Conservation (phyloP, 2,329 filamentous ascomycete genomes). For the Colletotrichum sojae region DNA sequence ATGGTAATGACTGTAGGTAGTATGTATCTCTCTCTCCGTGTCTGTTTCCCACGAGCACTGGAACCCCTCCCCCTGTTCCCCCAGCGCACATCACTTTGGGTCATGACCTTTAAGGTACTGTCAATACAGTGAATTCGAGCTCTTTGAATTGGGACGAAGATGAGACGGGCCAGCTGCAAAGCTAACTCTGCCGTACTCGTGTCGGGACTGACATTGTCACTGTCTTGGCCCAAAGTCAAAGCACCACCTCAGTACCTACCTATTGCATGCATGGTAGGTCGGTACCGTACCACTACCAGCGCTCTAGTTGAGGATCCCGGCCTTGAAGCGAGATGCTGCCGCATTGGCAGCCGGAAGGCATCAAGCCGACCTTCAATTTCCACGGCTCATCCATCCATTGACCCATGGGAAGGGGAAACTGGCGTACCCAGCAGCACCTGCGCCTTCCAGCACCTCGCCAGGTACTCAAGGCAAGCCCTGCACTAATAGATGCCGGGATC, state of each 20-base stretch:
- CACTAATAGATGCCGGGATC: no score
- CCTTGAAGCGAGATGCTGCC: not conserved
- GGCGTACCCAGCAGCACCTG: not conserved
- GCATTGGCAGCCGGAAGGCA: slow-evolving; percentile 24
- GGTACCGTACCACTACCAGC: no score
- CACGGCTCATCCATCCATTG: slow-evolving; percentile 29
- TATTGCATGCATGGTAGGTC: no score
- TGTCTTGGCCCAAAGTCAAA: not conserved
- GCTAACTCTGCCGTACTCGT: slow-evolving; percentile 10
- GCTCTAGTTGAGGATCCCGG: no score
- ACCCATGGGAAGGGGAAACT: slow-evolving; percentile 28
- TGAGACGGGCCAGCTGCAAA: slow-evolving; percentile 25
- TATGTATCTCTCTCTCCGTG: not conserved
- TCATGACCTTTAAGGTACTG: slow-evolving; percentile 28
- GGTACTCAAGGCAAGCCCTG: not conserved
- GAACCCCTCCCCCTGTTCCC: not conserved
- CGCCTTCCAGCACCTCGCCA: not conserved
- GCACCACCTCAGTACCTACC: no score
- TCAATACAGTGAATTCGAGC: slow-evolving; percentile 33
- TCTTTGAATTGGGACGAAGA: slow-evolving; percentile 30
- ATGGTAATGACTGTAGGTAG: no score
- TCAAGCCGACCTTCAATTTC: slow-evolving; percentile 30
- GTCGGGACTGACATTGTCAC: not conserved
- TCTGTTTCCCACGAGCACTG: slow-evolving; percentile 12
- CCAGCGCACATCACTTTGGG: not conserved